Base-by-base conservation (phyloP, 2,329 filamentous ascomycete genomes). In the Gremmenia infestans region DNA sequence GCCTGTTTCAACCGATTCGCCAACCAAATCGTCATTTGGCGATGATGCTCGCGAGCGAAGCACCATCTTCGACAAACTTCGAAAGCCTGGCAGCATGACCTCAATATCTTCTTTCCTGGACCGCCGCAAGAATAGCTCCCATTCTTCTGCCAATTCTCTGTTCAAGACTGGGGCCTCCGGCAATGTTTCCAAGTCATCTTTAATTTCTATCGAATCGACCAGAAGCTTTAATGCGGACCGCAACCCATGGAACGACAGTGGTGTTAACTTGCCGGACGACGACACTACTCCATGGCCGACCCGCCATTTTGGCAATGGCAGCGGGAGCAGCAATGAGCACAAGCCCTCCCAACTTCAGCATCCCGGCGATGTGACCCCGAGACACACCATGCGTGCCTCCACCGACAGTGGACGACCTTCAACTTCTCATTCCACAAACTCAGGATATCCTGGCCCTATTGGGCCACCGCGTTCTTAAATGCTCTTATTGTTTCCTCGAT, bases 211-310 rank as follows among this genome's bases (percentile, higher is more conserved):
- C 72, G 93, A 97, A 74, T 97, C 92, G 49, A 91, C 91, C 37
- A 89, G 93, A 70, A 96, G 91, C 76, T 86, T 87, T 72, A 86
- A 86, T 61, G 91, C 91, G 65, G 95, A 96, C 73, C 89, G 92
- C 73, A 96, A 97, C 75, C 92, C 92, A 60, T 97, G 93, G 93
- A 97, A 97, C 72, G 93, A 97, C 72, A 96, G 91, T 69, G 93
- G 92, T 67, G 91, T 97, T 70, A 97, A 97, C 71, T 84, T 97
- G 64, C 81, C 89, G 60, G 93, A 97, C 67, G 91, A 96, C 62
- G 91, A 97, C 65, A 67, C 74, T 55, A 78, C 81, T 63, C 80
- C 81, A 40, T 86, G 83, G 83, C 74, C 79, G 52, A 74, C 74
- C 51, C 82, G 83, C 62, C 82, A 83, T 65, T 81, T 86, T 65